Percentiles rank a stretch among this genome's conserved stretches.
These are phyloP conservation scores for Fusarium citri DNA, from an alignment of 2,329 filamentous ascomycete species.

Conservation along the genomic window DNA sequence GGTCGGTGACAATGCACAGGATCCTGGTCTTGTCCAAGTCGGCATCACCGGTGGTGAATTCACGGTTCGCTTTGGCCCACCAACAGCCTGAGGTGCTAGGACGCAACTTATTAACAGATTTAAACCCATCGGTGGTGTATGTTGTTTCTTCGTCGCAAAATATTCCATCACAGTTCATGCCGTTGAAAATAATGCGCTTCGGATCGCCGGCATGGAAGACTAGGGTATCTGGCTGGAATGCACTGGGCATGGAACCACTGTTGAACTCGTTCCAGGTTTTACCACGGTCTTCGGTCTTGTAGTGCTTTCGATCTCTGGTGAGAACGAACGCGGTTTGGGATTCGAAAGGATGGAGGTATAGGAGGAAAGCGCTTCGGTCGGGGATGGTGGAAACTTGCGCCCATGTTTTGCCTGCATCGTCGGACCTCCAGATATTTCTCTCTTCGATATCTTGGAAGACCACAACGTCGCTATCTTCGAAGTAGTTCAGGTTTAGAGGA, in stretches of 20 bases:
- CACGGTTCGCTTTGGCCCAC: conserved; percentile 83
- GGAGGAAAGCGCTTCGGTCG: conserved; percentile 69
- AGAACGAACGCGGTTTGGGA: conserved; percentile 83
- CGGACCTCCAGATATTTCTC: conserved; percentile 79
- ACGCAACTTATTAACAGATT: conserved; percentile 73
- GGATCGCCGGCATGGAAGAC: conserved; percentile 86
- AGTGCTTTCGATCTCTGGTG: conserved; percentile 77
- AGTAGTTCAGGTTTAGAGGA: conserved; percentile 83
- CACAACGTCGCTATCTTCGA: conserved; percentile 86
- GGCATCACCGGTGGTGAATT: conserved; percentile 77
- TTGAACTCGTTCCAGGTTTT: conserved; percentile 83
- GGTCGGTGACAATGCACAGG: conserved; percentile 82
- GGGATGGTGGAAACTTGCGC: conserved; percentile 71
- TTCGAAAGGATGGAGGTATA: conserved; percentile 84
- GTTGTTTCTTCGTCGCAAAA: conserved; percentile 72
- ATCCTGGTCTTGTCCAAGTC: conserved; percentile 76
- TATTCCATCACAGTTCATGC: conserved; percentile 73
- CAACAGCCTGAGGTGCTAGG: conserved; percentile 79
- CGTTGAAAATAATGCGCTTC: conserved; percentile 87
- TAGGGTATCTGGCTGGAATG: conserved; percentile 65
- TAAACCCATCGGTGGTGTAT: conserved; percentile 91
- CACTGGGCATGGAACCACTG: conserved; percentile 68
- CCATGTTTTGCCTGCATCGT: conserved; percentile 85
- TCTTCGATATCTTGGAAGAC: conserved; percentile 76
- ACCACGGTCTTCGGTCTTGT: conserved; percentile 84